Percentiles rank a stretch among this genome's conserved stretches.
Conservation (phyloP, 1,284 basidiomycete species). For the Irpex lacteus region DNA sequence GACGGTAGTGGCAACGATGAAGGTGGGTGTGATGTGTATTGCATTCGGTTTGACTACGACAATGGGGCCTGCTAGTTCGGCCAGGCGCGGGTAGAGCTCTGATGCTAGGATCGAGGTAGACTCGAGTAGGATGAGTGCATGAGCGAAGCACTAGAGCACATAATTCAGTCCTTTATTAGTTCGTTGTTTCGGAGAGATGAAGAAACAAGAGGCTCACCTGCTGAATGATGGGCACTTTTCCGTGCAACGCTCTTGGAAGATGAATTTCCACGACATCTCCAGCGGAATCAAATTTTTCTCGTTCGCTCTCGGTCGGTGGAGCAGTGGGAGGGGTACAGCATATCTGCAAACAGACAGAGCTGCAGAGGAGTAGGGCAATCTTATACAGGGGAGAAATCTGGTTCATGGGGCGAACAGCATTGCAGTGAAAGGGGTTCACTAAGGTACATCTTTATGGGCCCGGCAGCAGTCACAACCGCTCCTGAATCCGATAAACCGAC, state of each 20-base stretch:
- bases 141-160: not conserved
- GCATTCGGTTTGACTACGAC: not conserved
- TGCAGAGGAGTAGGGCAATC: conserved; percentile 2
- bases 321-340: not conserved
- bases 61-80: not conserved
- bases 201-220: too few relatives aligned
- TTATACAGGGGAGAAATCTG: conserved; percentile 3
- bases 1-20: not conserved
- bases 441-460: too few relatives aligned
- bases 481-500: too few relatives aligned
- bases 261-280: not conserved
- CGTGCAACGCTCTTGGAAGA: not conserved
- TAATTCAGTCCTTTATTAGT: too few relatives aligned
- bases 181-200: too few relatives aligned
- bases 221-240: not conserved
- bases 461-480: too few relatives aligned
- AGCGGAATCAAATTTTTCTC: not conserved
- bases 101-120: not conserved
- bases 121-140: not conserved
- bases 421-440: too few relatives aligned
- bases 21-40: not conserved
- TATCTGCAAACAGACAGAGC: not conserved
- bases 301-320: not conserved
- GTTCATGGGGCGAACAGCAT: not conserved
- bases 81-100: not conserved